Evolutionary conservation across 768 basidiomycete genomes (phyloP), one percentile per base, ranked within the genome.

Genomic region (Cytidiella melzeri): DNA sequence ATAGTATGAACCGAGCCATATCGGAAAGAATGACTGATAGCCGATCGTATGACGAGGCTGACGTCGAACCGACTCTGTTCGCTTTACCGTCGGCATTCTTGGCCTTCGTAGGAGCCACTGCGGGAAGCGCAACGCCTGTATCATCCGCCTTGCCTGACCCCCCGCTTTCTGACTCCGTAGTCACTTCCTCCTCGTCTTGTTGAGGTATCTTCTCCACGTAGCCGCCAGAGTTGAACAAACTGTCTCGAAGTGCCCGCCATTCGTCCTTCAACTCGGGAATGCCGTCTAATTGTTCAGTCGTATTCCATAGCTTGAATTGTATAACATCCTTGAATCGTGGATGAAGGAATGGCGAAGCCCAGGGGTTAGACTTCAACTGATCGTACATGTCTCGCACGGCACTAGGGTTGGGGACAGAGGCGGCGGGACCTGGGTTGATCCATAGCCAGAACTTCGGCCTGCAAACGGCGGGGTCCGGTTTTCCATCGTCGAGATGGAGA

Each of bases 351-450:
- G 95, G 94, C 1, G 92, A 82, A 2, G 92, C 85, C 95, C 95
- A 99, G 1, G 93, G 91, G 62, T 88, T 98, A 12, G 74, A 68
- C 62, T 81, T 84, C 34, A 98, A 78, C 57, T 82, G 75, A 21
- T 81, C 79, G 62, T 79, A 87, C 92, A 97, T 94, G 61, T 94
- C 85, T 23, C 70, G 71, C 47, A 80, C 66, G 3, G 92, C 95
- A 37, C 76, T 76, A 12, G 89, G 87, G 60, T 94, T 93, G 19
- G 52, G 52, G 2, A 53, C 43, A 5, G 52, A 76, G 1, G 92
- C 92, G 12, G 94, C 93, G 2, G 93, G 92, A n/a, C 92, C 94
- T 7, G 95, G 93, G 63, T 95, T 97, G 64, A 98, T 94, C 95
- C 95, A 99, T 43, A 98, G 67, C 92, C 92, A 97, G 62, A 98